These are phyloP conservation scores for Vickermania ingenoplastis DNA, from an alignment of 208 protist genomes.

Conservation along the genomic window DNA sequence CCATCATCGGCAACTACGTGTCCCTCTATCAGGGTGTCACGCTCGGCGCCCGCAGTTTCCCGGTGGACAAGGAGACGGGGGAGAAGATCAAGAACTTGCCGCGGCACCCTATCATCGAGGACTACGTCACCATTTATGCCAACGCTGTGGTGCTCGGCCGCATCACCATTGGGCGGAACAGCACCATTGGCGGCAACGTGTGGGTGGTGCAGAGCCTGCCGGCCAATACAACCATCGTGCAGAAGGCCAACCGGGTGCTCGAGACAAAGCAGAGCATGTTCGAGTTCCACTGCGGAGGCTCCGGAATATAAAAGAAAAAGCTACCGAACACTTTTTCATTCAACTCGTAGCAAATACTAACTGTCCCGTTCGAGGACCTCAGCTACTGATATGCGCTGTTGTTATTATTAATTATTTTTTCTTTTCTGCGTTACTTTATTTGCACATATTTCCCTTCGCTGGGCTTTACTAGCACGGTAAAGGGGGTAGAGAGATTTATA, in stretches of 20 bases:
- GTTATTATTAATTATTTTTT: too few relatives aligned
- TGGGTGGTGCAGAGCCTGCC: constrained; percentile 50
- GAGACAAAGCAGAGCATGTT: constrained; percentile 35
- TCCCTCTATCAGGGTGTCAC: constrained; percentile 83
- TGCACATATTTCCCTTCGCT: too few relatives aligned
- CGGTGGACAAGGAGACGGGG: constrained; percentile 32
- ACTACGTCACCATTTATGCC: constrained; percentile 75
- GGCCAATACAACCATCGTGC: constrained; percentile 37
- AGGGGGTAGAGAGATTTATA: too few relatives aligned
- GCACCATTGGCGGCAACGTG: constrained; percentile 66
- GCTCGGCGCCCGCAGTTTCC: constrained; percentile 69
- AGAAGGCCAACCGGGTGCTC: constrained; percentile 26
- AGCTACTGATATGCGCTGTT: too few relatives aligned
- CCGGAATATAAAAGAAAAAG: not conserved
- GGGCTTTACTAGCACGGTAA: too few relatives aligned
- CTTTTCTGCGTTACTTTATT: too few relatives aligned
- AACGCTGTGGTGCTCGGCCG: constrained; percentile 72
- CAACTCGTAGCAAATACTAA: too few relatives aligned
- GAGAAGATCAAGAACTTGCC: constrained; percentile 38
- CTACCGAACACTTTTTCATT: not conserved
- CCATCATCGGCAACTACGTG: constrained; percentile 72
- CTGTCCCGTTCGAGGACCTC: too few relatives aligned
- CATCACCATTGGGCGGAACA: constrained; percentile 62
- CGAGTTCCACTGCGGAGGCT: constrained; percentile 7
- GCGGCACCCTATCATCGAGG: constrained; percentile 82